phyloP scores from a whole-genome alignment of 2,329 filamentous ascomycete species.

The Furcasterigmium sp. region DNA sequence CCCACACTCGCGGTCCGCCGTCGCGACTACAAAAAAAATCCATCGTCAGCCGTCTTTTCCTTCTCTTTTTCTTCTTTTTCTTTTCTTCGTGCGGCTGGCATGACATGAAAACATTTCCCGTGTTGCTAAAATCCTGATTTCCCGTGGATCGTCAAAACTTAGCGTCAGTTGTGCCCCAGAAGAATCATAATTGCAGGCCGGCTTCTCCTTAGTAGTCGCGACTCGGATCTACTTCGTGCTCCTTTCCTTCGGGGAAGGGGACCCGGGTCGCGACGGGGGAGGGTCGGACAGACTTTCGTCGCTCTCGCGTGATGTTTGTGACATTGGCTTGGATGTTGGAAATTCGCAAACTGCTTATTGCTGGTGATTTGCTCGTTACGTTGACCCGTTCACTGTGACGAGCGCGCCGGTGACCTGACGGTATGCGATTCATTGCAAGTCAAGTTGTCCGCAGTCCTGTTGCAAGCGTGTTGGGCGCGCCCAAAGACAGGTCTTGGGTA shows the following conservation, averaged over 20 bases:
- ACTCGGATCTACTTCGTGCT: constrained; percentile 15
- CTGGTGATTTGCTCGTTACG: neutral
- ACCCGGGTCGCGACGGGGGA: constrained; percentile 2
- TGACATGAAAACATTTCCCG: constrained; percentile 63
- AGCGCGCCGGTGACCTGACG: too few species aligned
- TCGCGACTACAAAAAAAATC: constrained; percentile 3
- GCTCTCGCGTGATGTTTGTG: constrained; percentile 5
- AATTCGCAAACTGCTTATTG: too few species aligned
- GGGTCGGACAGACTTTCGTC: constrained; percentile 5
- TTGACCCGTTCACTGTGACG: too few species aligned
- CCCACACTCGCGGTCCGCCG: neutral
- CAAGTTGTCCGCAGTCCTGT: too few species aligned
- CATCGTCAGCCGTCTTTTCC: constrained; percentile 10
- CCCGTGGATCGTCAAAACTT: constrained; percentile 42
- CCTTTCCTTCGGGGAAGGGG: constrained; percentile 7
- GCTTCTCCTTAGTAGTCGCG: constrained; percentile 31
- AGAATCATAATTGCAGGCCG: constrained; percentile 70
- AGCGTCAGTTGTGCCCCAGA: constrained; percentile 82
- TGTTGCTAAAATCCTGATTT: constrained; percentile 68
- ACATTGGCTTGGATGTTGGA: too few species aligned
- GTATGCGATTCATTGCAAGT: too few species aligned
- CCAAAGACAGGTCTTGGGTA: too few species aligned
- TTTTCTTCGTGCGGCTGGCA: constrained; percentile 76
- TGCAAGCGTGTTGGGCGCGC: too few species aligned
- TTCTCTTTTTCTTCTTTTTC: constrained; percentile 42